Conservation (phyloP, 2,329 filamentous ascomycete genomes). For the Gaeumannomyces tritici region DNA sequence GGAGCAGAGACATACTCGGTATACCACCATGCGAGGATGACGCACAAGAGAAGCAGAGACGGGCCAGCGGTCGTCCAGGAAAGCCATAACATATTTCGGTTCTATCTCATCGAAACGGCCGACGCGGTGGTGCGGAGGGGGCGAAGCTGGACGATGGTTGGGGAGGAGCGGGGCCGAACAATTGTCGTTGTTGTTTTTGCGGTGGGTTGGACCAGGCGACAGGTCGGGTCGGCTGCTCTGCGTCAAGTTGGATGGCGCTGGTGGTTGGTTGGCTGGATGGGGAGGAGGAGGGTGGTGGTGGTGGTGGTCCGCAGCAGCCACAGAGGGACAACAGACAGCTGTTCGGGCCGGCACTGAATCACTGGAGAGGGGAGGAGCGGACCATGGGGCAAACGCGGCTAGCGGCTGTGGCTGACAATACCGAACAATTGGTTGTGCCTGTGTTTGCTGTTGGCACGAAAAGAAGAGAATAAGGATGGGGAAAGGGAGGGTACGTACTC, state of each 20-base stretch:
- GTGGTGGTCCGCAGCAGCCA: slow-evolving; percentile 5
- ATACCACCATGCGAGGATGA: slow-evolving; percentile 33
- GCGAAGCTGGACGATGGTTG: slow-evolving; percentile 8
- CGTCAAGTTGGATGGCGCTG: neutral
- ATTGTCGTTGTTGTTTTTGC: slow-evolving; percentile 5
- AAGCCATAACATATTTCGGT: slow-evolving; percentile 37
- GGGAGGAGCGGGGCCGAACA: neutral
- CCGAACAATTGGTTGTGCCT: neutral
- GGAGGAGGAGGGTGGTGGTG: neutral
- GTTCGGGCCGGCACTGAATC: neutral
- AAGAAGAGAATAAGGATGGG: neutral
- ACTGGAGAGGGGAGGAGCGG: too few species aligned
- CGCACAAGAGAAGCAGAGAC: slow-evolving; percentile 31
- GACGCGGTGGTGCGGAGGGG: neutral
- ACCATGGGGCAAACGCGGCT: neutral
- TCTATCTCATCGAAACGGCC: slow-evolving; percentile 18
- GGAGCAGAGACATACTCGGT: slow-evolving; percentile 19
- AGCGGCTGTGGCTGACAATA: neutral
- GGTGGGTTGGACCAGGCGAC: slow-evolving; percentile 7
- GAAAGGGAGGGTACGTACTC: too few species aligned
- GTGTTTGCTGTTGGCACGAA: neutral
- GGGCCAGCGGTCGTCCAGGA: slow-evolving; percentile 33
- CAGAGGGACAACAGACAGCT: neutral
- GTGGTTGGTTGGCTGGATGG: neutral
- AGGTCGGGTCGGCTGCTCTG: slow-evolving; percentile 6